phyloP scores from a whole-genome alignment of 1,284 basidiomycete species.

The Naganishia sp. region DNA sequence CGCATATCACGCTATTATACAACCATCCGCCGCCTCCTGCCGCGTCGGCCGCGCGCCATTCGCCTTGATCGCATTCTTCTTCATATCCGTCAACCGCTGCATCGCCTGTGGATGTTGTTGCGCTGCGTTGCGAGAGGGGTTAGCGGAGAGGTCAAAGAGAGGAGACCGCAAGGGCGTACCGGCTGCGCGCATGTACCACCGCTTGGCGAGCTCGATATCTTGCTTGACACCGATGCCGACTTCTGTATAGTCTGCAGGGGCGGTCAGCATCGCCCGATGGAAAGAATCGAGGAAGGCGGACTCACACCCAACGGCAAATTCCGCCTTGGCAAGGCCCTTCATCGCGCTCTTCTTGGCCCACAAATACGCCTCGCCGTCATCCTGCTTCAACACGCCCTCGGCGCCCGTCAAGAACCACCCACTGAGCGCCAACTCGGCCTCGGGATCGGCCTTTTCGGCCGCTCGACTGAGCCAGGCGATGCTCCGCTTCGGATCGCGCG shows the following conservation, averaged over 20 bases:
- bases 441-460: constrained; percentile 89
- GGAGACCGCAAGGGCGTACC: constrained; percentile 59
- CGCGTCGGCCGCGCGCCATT: constrained; percentile 70
- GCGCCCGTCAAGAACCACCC: constrained; percentile 94
- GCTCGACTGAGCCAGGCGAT: constrained; percentile 99
- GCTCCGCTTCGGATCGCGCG: constrained; percentile 85
- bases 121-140: not conserved
- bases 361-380: constrained; percentile 94
- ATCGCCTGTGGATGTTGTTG: constrained; percentile 38
- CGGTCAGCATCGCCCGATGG: constrained; percentile 24
- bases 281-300: constrained; percentile 4
- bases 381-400: constrained; percentile 94
- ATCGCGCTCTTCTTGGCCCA: constrained; percentile 93
- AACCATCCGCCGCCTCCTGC: constrained; percentile 82
- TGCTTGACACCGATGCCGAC: constrained; percentile 97
- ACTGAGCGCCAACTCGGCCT: constrained; percentile 91
- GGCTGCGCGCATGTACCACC: constrained; percentile 98
- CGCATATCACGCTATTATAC: constrained; percentile 67
- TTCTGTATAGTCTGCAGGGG: constrained; percentile 75
- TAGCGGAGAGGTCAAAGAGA: not conserved
- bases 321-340: constrained; percentile 88
- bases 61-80: constrained; percentile 54
- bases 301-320: constrained; percentile 85
- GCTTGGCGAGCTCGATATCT: constrained; percentile 91
- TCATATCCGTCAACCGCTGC: constrained; percentile 46